Percentiles rank a stretch among this genome's conserved stretches.
phyloP scores from a whole-genome alignment of 2,329 filamentous ascomycete genomes.

The Fusarium concolor region DNA sequence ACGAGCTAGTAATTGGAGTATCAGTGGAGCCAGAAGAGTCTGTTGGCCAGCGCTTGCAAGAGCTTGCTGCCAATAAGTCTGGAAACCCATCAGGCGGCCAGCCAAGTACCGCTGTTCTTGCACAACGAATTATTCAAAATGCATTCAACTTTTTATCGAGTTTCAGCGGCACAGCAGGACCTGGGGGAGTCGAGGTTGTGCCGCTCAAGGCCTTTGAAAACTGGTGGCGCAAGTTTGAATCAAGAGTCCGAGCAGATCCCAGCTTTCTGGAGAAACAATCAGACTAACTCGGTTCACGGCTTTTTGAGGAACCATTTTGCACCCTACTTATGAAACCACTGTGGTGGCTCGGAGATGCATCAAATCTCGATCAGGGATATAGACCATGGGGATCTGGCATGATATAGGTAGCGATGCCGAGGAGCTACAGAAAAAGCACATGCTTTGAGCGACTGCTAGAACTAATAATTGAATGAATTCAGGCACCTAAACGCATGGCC shows the following conservation, averaged over 20 bases:
- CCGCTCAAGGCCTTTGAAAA: constrained; percentile 95
- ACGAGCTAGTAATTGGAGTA: constrained; percentile 80
- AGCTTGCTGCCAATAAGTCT: constrained; percentile 58
- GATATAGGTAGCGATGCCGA: background rate
- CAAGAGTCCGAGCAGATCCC: constrained; percentile 84
- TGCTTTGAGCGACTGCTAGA: constrained; percentile 22
- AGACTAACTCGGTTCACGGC: constrained; percentile 25
- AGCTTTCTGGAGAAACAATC: constrained; percentile 80
- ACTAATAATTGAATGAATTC: constrained; percentile 6
- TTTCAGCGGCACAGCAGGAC: constrained; percentile 75
- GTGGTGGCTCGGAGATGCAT: background rate
- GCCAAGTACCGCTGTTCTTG: constrained; percentile 79
- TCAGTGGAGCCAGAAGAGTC: constrained; percentile 79
- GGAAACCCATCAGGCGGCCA: constrained; percentile 47
- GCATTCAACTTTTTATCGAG: constrained; percentile 96
- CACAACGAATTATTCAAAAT: constrained; percentile 94
- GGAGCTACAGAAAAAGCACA: constrained; percentile 3
- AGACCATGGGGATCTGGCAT: background rate
- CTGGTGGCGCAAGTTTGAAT: constrained; percentile 98
- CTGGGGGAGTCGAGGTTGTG: constrained; percentile 81
- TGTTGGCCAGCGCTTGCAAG: constrained; percentile 77
- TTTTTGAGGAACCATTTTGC: too few species aligned
- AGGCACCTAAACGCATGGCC: background rate
- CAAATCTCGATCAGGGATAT: background rate
- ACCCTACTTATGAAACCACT: background rate